These are phyloP conservation scores for Didymella exigua DNA, from an alignment of 2,329 filamentous ascomycete species.

Conservation along the genomic window DNA sequence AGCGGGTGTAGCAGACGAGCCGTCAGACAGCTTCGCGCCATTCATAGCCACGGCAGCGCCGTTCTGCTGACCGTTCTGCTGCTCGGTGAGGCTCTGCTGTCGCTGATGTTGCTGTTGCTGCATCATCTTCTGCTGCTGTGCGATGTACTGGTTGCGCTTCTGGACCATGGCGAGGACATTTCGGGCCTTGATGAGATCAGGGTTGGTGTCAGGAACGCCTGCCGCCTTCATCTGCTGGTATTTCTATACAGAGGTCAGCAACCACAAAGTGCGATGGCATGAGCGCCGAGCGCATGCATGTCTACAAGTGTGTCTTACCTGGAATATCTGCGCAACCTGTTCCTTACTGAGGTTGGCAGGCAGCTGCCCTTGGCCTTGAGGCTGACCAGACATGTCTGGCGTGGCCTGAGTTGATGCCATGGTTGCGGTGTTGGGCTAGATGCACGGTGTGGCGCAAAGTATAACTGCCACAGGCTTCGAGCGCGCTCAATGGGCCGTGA, in stretches of 20 bases:
- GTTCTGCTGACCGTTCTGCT: constrained; percentile 58
- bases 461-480: constrained; percentile 12
- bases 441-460: constrained; percentile 25
- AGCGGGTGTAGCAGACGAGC: constrained; percentile 26
- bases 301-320: constrained; percentile 55
- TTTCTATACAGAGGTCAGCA: constrained; percentile 66
- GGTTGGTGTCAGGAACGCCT: constrained; percentile 80
- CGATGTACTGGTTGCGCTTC: constrained; percentile 59
- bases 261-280: not conserved
- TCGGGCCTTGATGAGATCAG: constrained; percentile 83
- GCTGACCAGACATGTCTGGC: constrained; percentile 68
- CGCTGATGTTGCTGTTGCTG: constrained; percentile 60
- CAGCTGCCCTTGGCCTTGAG: constrained; percentile 58
- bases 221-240: constrained; percentile 86
- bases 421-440: constrained; percentile 23
- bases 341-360: constrained; percentile 73
- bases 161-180: constrained; percentile 76
- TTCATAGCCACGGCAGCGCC: constrained; percentile 51
- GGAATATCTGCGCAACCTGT: constrained; percentile 75
- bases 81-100: constrained; percentile 60
- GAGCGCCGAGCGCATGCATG: constrained; percentile 9
- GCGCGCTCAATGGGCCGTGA: constrained; percentile 27
- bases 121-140: constrained; percentile 46
- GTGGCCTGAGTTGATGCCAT: constrained; percentile 84
- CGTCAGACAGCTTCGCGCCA: constrained; percentile 50